These are phyloP conservation scores for Ilyonectria robusta DNA, from an alignment of 2,329 filamentous ascomycete genomes.

Conservation along the genomic window DNA sequence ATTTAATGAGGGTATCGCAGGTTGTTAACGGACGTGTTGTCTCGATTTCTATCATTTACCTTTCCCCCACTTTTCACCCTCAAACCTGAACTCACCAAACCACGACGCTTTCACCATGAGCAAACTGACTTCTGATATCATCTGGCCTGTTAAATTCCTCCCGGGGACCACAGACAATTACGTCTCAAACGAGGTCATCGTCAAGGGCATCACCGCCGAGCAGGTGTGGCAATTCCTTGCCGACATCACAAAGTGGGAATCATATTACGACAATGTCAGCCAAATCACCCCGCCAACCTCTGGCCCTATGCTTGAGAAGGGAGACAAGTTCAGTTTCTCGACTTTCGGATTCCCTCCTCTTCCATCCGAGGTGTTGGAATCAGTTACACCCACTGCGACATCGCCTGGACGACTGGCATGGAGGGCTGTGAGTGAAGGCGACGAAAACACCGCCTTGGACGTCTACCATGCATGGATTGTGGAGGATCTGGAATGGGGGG, in stretches of 20 bases:
- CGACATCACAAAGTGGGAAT: conserved; percentile 48
- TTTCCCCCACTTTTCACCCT: background rate
- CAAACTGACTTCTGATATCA: conserved; percentile 33
- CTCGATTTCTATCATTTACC: background rate
- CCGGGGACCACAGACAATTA: conserved; percentile 50
- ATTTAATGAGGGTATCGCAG: background rate
- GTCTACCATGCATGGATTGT: conserved; percentile 51
- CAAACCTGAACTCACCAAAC: background rate
- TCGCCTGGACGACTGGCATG: conserved; percentile 45
- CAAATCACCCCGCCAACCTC: conserved; percentile 45
- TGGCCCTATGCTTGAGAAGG: conserved; percentile 43
- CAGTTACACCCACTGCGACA: conserved; percentile 30
- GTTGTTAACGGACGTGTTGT: background rate
- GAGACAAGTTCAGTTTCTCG: conserved; percentile 47
- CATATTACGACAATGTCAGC: conserved; percentile 42
- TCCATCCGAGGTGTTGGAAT: conserved; percentile 43
- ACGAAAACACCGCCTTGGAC: conserved; percentile 35
- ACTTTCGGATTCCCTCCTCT: conserved; percentile 49
- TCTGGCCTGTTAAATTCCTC: conserved; percentile 46
- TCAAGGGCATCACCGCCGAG: conserved; percentile 43
- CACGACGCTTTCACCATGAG: background rate
- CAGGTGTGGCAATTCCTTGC: conserved; percentile 47
- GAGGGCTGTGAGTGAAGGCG: conserved; percentile 39
- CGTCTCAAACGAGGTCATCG: conserved; percentile 49
- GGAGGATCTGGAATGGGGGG: conserved; percentile 46